Percentiles rank a stretch among this genome's conserved stretches.
Evolutionary conservation across 345 rosid species (phyloP).

Genomic region (Salix dunnii): DNA sequence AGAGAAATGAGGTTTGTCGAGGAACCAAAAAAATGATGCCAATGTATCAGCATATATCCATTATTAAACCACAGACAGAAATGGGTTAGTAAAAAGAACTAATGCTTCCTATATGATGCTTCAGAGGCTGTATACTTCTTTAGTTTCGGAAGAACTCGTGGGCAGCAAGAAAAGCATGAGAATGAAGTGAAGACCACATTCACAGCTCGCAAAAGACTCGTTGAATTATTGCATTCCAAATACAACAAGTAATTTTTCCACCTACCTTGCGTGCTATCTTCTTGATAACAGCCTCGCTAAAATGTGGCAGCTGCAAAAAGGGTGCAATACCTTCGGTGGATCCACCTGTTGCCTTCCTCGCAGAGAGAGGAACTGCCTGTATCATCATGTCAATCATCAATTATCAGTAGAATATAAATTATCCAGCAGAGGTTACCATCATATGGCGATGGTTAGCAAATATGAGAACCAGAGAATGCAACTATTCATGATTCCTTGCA

Average conservation of each 20-base stretch:
- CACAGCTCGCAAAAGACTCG: background rate
- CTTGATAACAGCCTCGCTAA: slow-evolving; percentile 74
- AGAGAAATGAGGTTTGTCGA: background rate
- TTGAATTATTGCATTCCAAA: background rate
- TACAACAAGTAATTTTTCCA: background rate
- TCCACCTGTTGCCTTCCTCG: slow-evolving; percentile 85
- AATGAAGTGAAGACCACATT: background rate
- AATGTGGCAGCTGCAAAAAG: slow-evolving; percentile 91
- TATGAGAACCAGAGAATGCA: background rate
- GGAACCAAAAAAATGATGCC: background rate
- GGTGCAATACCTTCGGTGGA: slow-evolving; percentile 86
- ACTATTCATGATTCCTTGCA: background rate
- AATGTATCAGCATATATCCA: background rate
- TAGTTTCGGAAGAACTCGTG: background rate
- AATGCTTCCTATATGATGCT: background rate
- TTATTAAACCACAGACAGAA: background rate
- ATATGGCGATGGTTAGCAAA: background rate
- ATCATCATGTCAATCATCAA: slow-evolving; percentile 8
- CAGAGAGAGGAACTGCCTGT: slow-evolving; percentile 97
- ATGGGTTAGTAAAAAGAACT: background rate
- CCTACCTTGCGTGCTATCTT: slow-evolving; percentile 88
- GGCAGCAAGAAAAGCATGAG: background rate
- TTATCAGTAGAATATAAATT: background rate
- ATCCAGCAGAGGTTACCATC: background rate
- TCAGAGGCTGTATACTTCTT: background rate